Percentiles rank a stretch among this genome's conserved stretches.
Evolutionary conservation across 768 basidiomycete genomes (phyloP).

Genomic region (Leccinum fibrillosum): DNA sequence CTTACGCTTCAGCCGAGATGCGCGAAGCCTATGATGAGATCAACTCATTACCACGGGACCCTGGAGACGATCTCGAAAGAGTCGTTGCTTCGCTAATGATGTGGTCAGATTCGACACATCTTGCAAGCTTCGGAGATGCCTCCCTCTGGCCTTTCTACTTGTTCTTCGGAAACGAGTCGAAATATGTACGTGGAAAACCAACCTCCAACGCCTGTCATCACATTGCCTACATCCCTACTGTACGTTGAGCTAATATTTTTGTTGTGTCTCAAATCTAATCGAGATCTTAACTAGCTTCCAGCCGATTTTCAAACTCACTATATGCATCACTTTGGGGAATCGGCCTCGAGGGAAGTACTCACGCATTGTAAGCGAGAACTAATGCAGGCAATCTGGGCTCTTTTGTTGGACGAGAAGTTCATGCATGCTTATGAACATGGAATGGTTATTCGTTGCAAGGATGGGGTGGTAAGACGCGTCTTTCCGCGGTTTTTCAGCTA

Average conservation of each 20-base stretch:
- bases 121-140: constrained; percentile 12
- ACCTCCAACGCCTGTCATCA: constrained; percentile 4
- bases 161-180: constrained; percentile 13
- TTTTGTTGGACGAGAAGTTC: constrained; percentile 25
- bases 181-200: constrained; percentile 10
- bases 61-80: not conserved
- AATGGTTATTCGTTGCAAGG: not conserved
- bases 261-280: not conserved
- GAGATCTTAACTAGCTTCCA: not conserved
- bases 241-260: not conserved
- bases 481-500: not conserved
- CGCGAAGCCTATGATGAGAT: not conserved
- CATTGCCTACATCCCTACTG: constrained; percentile 8
- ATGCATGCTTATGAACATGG: constrained; percentile 1
- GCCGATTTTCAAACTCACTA: not conserved
- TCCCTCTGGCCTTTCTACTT: constrained; percentile 16
- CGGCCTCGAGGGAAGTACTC: not conserved
- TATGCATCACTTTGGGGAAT: not conserved
- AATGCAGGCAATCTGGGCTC: constrained; percentile 17
- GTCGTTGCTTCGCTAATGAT: not conserved
- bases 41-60: not conserved
- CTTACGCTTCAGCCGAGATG: constrained; percentile 7
- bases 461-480: not conserved
- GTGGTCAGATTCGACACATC: constrained; percentile 22
- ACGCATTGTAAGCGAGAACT: constrained; percentile 22